Evolutionary conservation across 2,329 filamentous ascomycete genomes (phyloP).

Genomic region (Lasiodiplodia hormozganensis): DNA sequence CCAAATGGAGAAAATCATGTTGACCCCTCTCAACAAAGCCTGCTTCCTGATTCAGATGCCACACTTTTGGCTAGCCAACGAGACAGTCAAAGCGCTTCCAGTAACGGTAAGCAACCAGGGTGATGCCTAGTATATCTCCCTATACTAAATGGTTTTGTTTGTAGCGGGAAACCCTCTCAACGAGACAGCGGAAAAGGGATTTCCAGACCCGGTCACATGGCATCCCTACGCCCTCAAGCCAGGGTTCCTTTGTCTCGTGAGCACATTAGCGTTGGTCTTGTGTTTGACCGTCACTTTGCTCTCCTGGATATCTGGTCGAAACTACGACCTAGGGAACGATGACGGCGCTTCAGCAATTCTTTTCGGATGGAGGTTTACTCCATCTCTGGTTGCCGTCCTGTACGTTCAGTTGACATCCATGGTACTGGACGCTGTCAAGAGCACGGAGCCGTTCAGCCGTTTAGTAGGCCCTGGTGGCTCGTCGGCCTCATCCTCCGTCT

Average conservation of each 20-base stretch:
- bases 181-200: no score
- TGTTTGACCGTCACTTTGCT: neutral
- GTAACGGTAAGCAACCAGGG: no score
- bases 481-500: neutral
- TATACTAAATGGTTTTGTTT: no score
- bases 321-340: neutral
- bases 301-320: neutral
- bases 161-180: no score
- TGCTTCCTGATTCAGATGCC: no score
- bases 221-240: neutral
- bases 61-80: no score
- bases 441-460: neutral
- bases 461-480: neutral
- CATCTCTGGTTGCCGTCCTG: neutral
- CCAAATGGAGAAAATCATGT: no score
- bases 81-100: no score
- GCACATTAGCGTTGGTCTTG: neutral
- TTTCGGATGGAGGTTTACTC: neutral
- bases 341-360: neutral
- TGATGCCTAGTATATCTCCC: no score
- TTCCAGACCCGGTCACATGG: neutral
- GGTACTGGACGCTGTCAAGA: neutral
- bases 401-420: neutral
- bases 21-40: no score
- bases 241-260: neutral